Evolutionary conservation across 2,329 filamentous ascomycete genomes (phyloP).

Genomic region (Rachicladosporium sp.): DNA sequence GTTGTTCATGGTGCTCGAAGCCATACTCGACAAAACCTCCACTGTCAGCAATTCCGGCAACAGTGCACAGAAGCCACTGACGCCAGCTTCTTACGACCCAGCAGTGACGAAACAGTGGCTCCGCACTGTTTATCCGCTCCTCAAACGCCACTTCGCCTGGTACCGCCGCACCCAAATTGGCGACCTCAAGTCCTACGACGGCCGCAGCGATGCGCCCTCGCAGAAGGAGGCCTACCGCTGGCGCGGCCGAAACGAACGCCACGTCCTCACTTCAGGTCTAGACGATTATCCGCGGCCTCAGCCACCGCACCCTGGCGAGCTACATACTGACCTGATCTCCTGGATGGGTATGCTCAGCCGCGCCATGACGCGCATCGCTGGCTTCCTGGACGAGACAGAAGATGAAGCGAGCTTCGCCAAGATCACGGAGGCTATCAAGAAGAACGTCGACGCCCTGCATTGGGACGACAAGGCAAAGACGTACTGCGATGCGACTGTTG

Average conservation of each 20-base stretch:
- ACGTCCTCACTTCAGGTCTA: conserved; percentile 83
- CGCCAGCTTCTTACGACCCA: conserved; percentile 46
- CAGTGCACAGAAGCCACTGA: background rate
- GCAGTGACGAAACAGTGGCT: conserved; percentile 61
- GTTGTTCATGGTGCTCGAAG: conserved; percentile 76
- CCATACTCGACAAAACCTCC: conserved; percentile 57
- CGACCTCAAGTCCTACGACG: conserved; percentile 79
- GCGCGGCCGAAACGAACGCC: conserved; percentile 75
- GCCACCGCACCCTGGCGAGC: conserved; percentile 87
- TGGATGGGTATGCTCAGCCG: conserved; percentile 97
- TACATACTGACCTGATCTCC: conserved; percentile 86
- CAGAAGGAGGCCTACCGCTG: conserved; percentile 89
- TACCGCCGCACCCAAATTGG: conserved; percentile 85
- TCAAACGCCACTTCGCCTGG: conserved; percentile 87
- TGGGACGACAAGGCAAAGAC: conserved; percentile 72
- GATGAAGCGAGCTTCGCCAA: conserved; percentile 61
- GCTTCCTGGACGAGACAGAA: conserved; percentile 60
- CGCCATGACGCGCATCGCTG: conserved; percentile 68
- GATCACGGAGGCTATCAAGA: conserved; percentile 63
- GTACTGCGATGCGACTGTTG: conserved; percentile 91
- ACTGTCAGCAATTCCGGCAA: conserved; percentile 38
- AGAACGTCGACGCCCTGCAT: conserved; percentile 73
- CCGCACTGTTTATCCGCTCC: conserved; percentile 68
- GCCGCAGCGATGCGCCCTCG: conserved; percentile 62
- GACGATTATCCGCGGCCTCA: conserved; percentile 93